Conservation (phyloP, 176 grass and related monocot species). For the Lolium multiflorum region DNA sequence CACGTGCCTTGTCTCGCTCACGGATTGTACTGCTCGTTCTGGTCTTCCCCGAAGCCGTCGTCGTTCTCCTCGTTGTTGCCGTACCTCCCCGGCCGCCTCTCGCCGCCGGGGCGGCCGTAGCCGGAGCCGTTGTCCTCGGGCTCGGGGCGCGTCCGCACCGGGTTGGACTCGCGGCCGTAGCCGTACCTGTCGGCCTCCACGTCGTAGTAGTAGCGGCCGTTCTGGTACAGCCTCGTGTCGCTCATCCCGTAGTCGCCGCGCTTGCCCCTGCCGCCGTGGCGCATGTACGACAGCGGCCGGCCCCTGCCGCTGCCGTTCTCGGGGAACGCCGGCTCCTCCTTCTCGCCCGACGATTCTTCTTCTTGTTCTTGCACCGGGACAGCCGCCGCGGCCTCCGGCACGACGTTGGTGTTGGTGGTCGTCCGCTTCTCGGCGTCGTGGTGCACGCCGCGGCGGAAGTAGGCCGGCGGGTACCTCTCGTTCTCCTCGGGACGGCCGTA, state of each 20-base stretch:
- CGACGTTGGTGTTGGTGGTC: conserved; percentile 35
- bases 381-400: not conserved
- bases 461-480: conserved; percentile 50
- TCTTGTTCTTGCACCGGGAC: not conserved
- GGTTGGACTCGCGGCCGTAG: conserved; percentile 59
- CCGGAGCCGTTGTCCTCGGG: conserved; percentile 38
- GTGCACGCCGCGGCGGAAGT: conserved; percentile 68
- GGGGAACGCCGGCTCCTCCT: conserved; percentile 8
- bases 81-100: not conserved
- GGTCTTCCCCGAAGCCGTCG: conserved; percentile 24
- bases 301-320: conserved; percentile 53
- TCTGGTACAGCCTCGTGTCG: conserved; percentile 66
- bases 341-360: not conserved
- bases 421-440: conserved; percentile 55
- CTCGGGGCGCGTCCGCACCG: conserved; percentile 28
- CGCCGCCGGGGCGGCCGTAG: conserved; percentile 19
- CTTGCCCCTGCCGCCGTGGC: not conserved
- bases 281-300: conserved; percentile 36
- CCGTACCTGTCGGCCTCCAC: conserved; percentile 55
- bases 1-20: conserved; percentile 21
- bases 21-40: conserved; percentile 38
- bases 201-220: conserved; percentile 62
- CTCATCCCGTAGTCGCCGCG: conserved; percentile 54
- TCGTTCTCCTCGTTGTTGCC: not conserved
- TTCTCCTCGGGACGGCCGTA: conserved; percentile 58